Conservation (phyloP, 768 basidiomycete species). For the Hydnum rufescens region DNA sequence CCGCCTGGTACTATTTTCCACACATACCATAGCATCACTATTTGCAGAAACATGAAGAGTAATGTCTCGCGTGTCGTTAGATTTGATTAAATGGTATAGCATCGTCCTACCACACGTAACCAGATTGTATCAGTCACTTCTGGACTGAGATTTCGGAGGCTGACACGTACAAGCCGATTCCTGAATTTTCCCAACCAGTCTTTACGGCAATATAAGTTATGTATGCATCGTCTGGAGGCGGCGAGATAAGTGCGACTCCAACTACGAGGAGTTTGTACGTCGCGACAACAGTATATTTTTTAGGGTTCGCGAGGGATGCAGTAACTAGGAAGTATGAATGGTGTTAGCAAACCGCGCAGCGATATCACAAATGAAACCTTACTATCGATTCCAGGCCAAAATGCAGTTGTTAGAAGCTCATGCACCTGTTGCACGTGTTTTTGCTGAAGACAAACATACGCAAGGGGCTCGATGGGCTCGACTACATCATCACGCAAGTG, state of each 20-base stretch:
- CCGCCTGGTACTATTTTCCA: not conserved
- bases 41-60: slow-evolving; percentile 68
- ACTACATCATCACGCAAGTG: not conserved
- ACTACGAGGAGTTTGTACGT: slow-evolving; percentile 50
- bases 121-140: not conserved
- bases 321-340: slow-evolving; percentile 19
- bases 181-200: slow-evolving; percentile 61
- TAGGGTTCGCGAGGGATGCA: slow-evolving; percentile 51
- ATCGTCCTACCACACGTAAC: slow-evolving; percentile 31
- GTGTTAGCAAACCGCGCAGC: not conserved
- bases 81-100: slow-evolving; percentile 52
- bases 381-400: slow-evolving; percentile 70
- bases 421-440: slow-evolving; percentile 52
- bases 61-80: slow-evolving; percentile 58
- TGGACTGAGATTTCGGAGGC: slow-evolving; percentile 5
- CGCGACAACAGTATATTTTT: slow-evolving; percentile 57
- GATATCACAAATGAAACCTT: slow-evolving; percentile 10
- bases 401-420: slow-evolving; percentile 41
- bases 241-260: slow-evolving; percentile 56
- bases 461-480: slow-evolving; percentile 33
- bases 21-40: slow-evolving; percentile 53
- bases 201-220: slow-evolving; percentile 67
- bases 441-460: slow-evolving; percentile 37
- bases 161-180: slow-evolving; percentile 45
- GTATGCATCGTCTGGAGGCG: slow-evolving; percentile 52